These are phyloP conservation scores for Chrysophaeum taylorii DNA, from an alignment of 352 stramenopile species.

Conservation along the genomic window DNA sequence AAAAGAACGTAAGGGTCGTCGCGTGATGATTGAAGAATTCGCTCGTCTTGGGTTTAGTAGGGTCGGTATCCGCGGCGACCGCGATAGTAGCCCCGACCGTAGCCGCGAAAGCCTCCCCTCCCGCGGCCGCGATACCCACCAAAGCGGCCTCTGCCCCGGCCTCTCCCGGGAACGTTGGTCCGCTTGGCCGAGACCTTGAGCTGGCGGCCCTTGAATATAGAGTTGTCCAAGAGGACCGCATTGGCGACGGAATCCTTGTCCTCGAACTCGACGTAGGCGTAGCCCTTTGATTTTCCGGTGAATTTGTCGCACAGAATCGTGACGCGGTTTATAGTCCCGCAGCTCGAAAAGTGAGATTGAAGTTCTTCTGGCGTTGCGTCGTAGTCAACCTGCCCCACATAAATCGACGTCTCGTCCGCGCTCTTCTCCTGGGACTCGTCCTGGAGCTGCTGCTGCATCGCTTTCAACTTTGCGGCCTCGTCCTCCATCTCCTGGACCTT, in stretches of 20 bases:
- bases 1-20: too few relatives aligned
- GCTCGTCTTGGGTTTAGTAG: too few relatives aligned
- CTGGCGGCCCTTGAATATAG: slow-evolving; percentile 71
- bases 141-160: slow-evolving; percentile 53
- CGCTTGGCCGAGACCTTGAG: slow-evolving; percentile 76
- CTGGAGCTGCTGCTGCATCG: slow-evolving; percentile 19
- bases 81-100: too few relatives aligned
- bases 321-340: slow-evolving; percentile 88
- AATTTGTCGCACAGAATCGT: slow-evolving; percentile 97
- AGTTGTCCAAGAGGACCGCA: slow-evolving; percentile 76
- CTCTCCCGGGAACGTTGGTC: slow-evolving; percentile 64
- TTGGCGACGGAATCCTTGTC: slow-evolving; percentile 69
- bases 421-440: background rate
- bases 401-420: slow-evolving; percentile 47
- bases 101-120: slow-evolving; percentile 41
- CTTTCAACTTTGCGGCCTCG: slow-evolving; percentile 16
- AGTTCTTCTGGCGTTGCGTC: slow-evolving; percentile 86
- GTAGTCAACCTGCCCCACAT: slow-evolving; percentile 94
- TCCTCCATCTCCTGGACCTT: slow-evolving; percentile 28
- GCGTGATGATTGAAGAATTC: too few relatives aligned
- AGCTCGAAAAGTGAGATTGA: slow-evolving; percentile 87
- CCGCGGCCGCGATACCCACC: slow-evolving; percentile 41
- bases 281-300: slow-evolving; percentile 49
- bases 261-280: slow-evolving; percentile 82
- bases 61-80: too few relatives aligned